Conservation (phyloP, 2,329 filamentous ascomycete species). For the Neoascochyta sp. region DNA sequence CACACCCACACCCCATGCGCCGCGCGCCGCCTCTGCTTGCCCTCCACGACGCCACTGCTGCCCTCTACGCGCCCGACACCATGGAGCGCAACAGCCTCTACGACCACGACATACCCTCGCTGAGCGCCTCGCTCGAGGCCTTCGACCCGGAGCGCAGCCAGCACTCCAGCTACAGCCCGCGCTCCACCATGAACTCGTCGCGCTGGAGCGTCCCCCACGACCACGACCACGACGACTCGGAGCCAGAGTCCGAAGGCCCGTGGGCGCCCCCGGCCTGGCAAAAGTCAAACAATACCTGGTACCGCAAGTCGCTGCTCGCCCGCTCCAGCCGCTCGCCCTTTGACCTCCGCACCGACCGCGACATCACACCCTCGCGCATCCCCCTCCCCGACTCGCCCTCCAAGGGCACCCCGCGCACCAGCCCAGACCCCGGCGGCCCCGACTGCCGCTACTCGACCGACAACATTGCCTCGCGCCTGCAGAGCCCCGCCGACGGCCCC, state of each 20-base stretch:
- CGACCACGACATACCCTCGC: constrained; percentile 38
- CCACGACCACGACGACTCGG: constrained; percentile 42
- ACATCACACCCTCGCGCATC: constrained; percentile 54
- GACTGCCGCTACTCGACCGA: constrained; percentile 26
- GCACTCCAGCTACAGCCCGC: constrained; percentile 44
- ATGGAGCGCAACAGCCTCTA: constrained; percentile 34
- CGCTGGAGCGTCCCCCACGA: constrained; percentile 36
- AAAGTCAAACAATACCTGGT: constrained; percentile 57
- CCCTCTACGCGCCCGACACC: constrained; percentile 10
- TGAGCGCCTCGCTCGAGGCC: constrained; percentile 38
- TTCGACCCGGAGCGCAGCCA: constrained; percentile 38
- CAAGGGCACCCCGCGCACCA: constrained; percentile 54
- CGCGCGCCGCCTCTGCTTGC: too few species aligned
- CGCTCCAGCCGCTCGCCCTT: constrained; percentile 56
- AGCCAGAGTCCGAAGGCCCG: constrained; percentile 47
- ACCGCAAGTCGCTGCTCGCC: constrained; percentile 42
- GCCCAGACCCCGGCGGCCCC: constrained; percentile 45
- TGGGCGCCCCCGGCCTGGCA: constrained; percentile 66
- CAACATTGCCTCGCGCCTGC: constrained; percentile 35
- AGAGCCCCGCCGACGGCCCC: constrained; percentile 30
- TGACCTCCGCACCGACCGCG: constrained; percentile 53
- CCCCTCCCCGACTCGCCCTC: constrained; percentile 59
- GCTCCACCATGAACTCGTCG: constrained; percentile 60
- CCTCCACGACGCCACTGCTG: neutral
- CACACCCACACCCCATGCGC: constrained; percentile 1